phyloP scores from a whole-genome alignment of 345 rosid species.

The Microthlaspi erraticum region DNA sequence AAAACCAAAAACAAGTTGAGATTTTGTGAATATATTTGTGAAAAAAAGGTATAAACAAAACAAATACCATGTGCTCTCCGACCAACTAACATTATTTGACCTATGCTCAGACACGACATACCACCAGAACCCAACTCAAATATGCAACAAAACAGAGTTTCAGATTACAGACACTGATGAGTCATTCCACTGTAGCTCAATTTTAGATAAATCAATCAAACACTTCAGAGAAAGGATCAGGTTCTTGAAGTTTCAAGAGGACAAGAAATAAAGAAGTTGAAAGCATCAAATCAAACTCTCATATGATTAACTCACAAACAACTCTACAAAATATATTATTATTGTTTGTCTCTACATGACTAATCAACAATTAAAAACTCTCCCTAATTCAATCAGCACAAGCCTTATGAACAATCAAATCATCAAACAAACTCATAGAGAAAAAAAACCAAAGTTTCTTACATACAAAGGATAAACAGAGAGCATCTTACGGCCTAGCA shows the following conservation, averaged over 20 bases:
- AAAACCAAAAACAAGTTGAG: conserved; percentile 6
- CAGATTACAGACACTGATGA: conserved; percentile 10
- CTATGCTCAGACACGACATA: conserved; percentile 36
- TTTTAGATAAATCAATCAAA: conserved; percentile 15
- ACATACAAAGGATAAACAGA: conserved; percentile 50
- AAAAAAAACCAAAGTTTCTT: conserved; percentile 23
- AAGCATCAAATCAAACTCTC: conserved; percentile 32
- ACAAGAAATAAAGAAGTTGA: not conserved
- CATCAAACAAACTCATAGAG: conserved; percentile 27
- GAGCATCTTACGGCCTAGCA: conserved; percentile 50
- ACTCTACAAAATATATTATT: conserved; percentile 43
- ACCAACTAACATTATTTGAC: conserved; percentile 36
- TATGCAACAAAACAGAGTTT: conserved; percentile 30
- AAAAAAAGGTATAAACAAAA: conserved; percentile 24
- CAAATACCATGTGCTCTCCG: conserved; percentile 42
- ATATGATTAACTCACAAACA: conserved; percentile 36
- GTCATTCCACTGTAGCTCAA: conserved; percentile 15
- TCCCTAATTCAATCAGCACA: conserved; percentile 45
- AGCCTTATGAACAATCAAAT: conserved; percentile 55
- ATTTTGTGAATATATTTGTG: not conserved
- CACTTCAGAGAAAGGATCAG: conserved; percentile 34
- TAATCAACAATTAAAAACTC: conserved; percentile 45
- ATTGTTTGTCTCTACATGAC: conserved; percentile 32
- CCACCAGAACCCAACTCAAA: conserved; percentile 39
- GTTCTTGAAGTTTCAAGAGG: conserved; percentile 13